phyloP scores from a whole-genome alignment of 345 rosid species.

The Viola odorata region DNA sequence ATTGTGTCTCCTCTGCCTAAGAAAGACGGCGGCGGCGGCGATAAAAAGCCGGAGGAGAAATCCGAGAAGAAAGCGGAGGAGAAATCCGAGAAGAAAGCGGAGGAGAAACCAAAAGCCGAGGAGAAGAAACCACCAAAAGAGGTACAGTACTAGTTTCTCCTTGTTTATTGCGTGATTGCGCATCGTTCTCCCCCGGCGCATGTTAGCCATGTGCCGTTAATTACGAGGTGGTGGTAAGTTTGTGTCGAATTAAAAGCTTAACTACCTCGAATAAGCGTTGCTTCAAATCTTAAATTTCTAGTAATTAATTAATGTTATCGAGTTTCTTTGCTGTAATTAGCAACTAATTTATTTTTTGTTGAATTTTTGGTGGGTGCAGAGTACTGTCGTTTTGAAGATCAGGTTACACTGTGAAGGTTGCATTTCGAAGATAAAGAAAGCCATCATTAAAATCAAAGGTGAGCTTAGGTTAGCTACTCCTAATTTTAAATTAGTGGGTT shows the following conservation, averaged over 20 bases:
- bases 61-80: conserved; percentile 23
- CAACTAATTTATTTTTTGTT: not conserved
- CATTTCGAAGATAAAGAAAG: conserved; percentile 27
- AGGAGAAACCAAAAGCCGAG: conserved; percentile 14
- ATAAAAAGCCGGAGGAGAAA: conserved; percentile 30
- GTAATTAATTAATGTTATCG: not conserved
- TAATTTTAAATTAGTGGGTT: not conserved
- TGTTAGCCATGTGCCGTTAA: not conserved
- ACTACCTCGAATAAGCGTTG: not conserved
- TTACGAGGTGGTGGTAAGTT: not conserved
- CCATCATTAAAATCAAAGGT: conserved; percentile 33
- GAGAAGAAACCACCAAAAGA: conserved; percentile 18
- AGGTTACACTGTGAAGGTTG: conserved; percentile 42
- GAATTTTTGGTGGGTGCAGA: conserved; percentile 20
- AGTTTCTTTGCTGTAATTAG: not conserved
- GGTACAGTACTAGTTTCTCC: conserved; percentile 6
- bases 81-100: conserved; percentile 20
- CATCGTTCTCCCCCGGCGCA: not conserved
- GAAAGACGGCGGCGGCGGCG: conserved; percentile 25
- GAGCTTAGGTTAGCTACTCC: too few species aligned
- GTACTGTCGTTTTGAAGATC: conserved; percentile 37
- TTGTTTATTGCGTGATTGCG: not conserved
- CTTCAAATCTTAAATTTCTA: not conserved
- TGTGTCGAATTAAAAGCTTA: not conserved
- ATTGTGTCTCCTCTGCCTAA: conserved; percentile 29